phyloP scores from a whole-genome alignment of 2,329 filamentous ascomycete genomes.

The Penicillium sp. region DNA sequence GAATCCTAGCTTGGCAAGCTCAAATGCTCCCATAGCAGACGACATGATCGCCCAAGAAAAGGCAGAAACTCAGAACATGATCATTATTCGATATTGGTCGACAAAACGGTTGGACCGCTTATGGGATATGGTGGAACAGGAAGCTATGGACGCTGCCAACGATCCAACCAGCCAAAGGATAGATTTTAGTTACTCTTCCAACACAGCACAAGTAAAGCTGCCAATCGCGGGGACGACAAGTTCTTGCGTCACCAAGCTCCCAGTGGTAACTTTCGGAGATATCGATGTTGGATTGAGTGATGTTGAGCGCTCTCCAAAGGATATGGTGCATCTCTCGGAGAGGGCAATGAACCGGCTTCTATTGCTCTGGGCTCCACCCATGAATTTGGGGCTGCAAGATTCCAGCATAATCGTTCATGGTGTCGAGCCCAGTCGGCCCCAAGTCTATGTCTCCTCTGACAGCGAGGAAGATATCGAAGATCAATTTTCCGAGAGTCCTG shows the following conservation, averaged over 20 bases:
- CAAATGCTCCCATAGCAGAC: slow-evolving; percentile 16
- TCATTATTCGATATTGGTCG: slow-evolving; percentile 46
- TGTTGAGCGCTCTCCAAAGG: slow-evolving; percentile 37
- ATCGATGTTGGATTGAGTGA: slow-evolving; percentile 33
- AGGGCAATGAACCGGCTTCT: slow-evolving; percentile 36
- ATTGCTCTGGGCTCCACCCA: slow-evolving; percentile 19
- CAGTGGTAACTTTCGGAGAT: slow-evolving; percentile 33
- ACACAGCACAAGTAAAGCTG: slow-evolving; percentile 12
- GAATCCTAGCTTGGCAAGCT: slow-evolving; percentile 18
- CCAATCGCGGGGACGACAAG: slow-evolving; percentile 15
- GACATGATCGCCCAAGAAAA: slow-evolving; percentile 41
- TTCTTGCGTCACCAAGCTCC: slow-evolving; percentile 26
- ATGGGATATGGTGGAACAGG: slow-evolving; percentile 37
- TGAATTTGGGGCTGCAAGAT: slow-evolving; percentile 24
- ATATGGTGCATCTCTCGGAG: slow-evolving; percentile 41
- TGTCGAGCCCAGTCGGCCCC: slow-evolving; percentile 1
- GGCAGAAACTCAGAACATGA: slow-evolving; percentile 44
- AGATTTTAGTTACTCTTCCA: slow-evolving; percentile 15
- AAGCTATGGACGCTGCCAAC: slow-evolving; percentile 30
- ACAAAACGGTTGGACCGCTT: slow-evolving; percentile 38
- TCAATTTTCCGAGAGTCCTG: slow-evolving; percentile 23
- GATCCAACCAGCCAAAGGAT: slow-evolving; percentile 20
- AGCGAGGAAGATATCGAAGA: slow-evolving; percentile 21
- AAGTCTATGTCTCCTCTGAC: slow-evolving; percentile 23
- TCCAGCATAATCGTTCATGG: background rate